phyloP scores from a whole-genome alignment of 148 eudicot species.

The Dysphania ambrosioides region DNA sequence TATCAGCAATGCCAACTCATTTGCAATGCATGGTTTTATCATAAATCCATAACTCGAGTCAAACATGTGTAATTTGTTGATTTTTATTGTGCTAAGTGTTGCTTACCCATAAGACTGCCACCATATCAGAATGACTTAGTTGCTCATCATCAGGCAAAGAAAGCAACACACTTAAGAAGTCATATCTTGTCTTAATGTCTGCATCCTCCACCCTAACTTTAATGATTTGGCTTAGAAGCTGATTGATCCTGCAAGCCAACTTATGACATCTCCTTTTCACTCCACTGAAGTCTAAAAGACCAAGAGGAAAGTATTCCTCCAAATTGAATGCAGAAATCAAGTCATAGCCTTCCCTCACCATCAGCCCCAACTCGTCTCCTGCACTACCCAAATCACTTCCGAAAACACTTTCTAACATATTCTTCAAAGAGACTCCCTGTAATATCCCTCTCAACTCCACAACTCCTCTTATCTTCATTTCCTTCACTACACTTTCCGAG shows the following conservation, averaged over 20 bases:
- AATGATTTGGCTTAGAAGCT: slow-evolving; percentile 42
- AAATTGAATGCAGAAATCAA: slow-evolving; percentile 55
- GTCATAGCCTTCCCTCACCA: slow-evolving; percentile 80
- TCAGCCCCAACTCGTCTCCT: slow-evolving; percentile 44
- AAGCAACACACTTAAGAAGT: slow-evolving; percentile 59
- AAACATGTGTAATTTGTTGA: neutral
- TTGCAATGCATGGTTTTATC: no score
- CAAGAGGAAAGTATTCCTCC: slow-evolving; percentile 51
- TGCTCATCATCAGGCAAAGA: slow-evolving; percentile 62
- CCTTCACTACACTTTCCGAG: slow-evolving; percentile 30
- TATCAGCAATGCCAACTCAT: no score
- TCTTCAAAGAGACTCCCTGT: slow-evolving; percentile 48
- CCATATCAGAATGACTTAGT: slow-evolving; percentile 51
- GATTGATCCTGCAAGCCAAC: slow-evolving; percentile 42
- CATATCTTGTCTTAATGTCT: slow-evolving; percentile 33
- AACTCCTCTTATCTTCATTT: slow-evolving; percentile 40
- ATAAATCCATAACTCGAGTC: no score
- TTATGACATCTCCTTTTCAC: slow-evolving; percentile 61
- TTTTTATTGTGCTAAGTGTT: neutral
- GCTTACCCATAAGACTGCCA: slow-evolving; percentile 74
- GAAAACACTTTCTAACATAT: slow-evolving; percentile 67
- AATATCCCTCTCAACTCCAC: slow-evolving; percentile 57
- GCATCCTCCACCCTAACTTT: slow-evolving; percentile 37
- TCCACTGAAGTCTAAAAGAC: slow-evolving; percentile 60
- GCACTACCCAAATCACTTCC: slow-evolving; percentile 43